phyloP scores from a whole-genome alignment of 2,329 filamentous ascomycete genomes.

The Botrytis porri region DNA sequence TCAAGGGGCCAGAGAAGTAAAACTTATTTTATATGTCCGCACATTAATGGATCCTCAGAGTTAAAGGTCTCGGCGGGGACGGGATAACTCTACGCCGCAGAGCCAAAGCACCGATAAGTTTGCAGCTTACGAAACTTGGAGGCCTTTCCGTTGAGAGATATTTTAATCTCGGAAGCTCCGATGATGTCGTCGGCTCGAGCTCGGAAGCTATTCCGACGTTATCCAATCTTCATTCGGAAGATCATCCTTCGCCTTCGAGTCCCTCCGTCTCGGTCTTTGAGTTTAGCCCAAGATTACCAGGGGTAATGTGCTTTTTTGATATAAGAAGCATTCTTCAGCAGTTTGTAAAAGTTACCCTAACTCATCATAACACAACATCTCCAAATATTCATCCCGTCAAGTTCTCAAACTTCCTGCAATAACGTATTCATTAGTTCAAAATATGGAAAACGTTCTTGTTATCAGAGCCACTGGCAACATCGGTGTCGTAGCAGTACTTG shows the following conservation, averaged over 20 bases:
- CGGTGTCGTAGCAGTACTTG: conserved; percentile 39
- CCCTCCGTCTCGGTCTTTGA: background rate
- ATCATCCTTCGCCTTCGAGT: background rate
- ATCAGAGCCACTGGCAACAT: conserved; percentile 43
- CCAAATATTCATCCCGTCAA: background rate
- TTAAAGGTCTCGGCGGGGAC: background rate
- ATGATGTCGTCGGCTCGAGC: background rate
- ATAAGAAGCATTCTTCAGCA: background rate
- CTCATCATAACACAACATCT: background rate
- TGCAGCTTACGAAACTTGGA: background rate
- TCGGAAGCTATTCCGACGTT: background rate
- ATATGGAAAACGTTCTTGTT: conserved; percentile 39
- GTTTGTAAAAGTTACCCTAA: background rate
- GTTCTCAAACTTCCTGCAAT: background rate
- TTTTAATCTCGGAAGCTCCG: background rate
- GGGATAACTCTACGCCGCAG: background rate
- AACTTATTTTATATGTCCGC: background rate
- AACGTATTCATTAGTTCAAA: background rate
- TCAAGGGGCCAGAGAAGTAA: background rate
- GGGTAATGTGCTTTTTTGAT: background rate
- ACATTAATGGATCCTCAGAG: background rate
- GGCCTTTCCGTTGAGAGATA: background rate
- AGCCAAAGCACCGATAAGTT: background rate
- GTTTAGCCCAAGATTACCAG: background rate
- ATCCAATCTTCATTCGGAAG: background rate